These are phyloP conservation scores for Colletotrichum cereale DNA, from an alignment of 2,329 filamentous ascomycete species.

Conservation along the genomic window DNA sequence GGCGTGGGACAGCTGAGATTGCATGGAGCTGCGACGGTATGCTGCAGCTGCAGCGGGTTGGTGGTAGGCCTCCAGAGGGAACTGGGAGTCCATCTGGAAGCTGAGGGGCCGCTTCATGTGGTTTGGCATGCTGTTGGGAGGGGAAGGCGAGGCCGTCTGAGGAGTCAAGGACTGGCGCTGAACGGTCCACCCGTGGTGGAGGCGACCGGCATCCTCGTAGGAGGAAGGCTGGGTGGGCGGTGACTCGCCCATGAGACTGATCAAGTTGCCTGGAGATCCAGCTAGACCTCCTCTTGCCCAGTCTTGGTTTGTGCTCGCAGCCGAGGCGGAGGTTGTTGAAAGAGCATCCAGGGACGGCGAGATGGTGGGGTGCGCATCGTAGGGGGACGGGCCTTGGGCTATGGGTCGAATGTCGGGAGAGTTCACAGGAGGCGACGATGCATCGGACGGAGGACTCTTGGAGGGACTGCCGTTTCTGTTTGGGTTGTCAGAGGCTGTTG, in stretches of 20 bases:
- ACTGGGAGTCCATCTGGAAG: conserved; percentile 65
- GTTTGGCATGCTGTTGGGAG: conserved; percentile 45
- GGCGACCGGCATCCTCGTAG: conserved; percentile 60
- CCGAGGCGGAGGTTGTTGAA: conserved; percentile 62
- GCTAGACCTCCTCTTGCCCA: conserved; percentile 59
- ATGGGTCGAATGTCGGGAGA: conserved; percentile 62
- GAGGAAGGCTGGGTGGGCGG: conserved; percentile 66
- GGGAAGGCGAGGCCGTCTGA: conserved; percentile 58
- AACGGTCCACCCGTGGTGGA: conserved; percentile 60
- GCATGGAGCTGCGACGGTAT: conserved; percentile 61
- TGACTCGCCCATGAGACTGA: conserved; percentile 64
- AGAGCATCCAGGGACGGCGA: conserved; percentile 64
- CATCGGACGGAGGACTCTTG: conserved; percentile 49
- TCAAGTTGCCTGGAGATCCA: conserved; percentile 66
- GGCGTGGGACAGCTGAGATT: conserved; percentile 63
- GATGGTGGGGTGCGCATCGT: conserved; percentile 57
- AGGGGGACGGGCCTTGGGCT: conserved; percentile 46
- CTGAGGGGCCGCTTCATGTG: conserved; percentile 51
- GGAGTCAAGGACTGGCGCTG: conserved; percentile 59
- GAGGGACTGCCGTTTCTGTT: conserved; percentile 49
- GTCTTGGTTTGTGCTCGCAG: conserved; percentile 60
- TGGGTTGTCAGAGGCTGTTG: conserved; percentile 32
- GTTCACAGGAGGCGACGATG: conserved; percentile 55
- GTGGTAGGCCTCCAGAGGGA: conserved; percentile 56
- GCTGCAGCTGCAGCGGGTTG: conserved; percentile 51